These are phyloP conservation scores for Catunica adiposa DNA, from an alignment of 2,329 filamentous ascomycete genomes.

Conservation along the genomic window DNA sequence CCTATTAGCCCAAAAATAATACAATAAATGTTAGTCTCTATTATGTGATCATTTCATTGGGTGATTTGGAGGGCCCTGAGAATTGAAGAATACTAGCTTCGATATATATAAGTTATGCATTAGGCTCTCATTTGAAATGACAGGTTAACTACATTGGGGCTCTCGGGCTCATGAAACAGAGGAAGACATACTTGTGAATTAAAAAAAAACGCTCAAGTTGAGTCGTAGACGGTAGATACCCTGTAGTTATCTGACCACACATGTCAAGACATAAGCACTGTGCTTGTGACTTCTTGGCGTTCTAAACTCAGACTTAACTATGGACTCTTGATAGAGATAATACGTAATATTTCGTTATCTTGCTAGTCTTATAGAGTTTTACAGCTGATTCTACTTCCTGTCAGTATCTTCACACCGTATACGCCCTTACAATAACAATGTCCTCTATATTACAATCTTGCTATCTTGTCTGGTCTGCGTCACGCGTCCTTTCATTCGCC, in stretches of 20 bases:
- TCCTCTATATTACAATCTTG: too few relatives aligned
- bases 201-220: not conserved
- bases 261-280: not conserved
- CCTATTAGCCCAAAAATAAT: too few relatives aligned
- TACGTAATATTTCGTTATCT: not conserved
- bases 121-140: not conserved
- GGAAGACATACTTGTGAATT: not conserved
- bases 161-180: not conserved
- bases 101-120: not conserved
- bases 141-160: not conserved
- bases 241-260: not conserved
- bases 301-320: too few relatives aligned
- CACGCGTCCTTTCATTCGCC: too few relatives aligned
- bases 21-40: too few relatives aligned
- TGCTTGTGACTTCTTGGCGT: not conserved
- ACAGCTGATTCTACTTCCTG: not conserved
- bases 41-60: not conserved
- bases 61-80: not conserved
- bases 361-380: not conserved
- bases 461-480: too few relatives aligned
- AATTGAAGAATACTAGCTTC: not conserved
- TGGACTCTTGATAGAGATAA: not conserved
- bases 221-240: not conserved
- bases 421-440: not conserved
- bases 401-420: not conserved